Evolutionary conservation across 768 basidiomycete genomes (phyloP).

Genomic region (Mycena rosella): DNA sequence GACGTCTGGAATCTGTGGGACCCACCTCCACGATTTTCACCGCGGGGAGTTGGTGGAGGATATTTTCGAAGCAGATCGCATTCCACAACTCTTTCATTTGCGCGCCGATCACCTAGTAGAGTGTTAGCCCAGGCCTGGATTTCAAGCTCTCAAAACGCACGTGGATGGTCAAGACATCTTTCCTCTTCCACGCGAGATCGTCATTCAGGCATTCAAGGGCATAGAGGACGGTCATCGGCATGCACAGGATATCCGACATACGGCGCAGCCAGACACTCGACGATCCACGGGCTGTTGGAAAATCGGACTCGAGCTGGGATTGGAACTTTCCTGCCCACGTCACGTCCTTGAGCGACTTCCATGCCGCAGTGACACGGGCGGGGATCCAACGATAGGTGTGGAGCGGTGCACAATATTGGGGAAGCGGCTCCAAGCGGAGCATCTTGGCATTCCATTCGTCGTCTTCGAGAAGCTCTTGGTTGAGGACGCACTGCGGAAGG

Average conservation of each 20-base stretch:
- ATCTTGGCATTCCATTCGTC: constrained; percentile 2
- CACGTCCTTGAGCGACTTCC: not conserved
- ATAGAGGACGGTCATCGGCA: not conserved
- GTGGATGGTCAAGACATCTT: constrained; percentile 37
- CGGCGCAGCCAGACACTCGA: not conserved
- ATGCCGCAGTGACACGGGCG: not conserved
- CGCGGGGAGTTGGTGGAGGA: constrained; percentile 38
- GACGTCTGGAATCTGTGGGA: not conserved
- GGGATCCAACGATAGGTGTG: constrained; percentile 12
- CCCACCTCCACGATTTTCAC: constrained; percentile 34
- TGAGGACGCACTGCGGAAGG: constrained; percentile 47
- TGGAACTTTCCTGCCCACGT: not conserved
- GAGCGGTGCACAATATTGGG: not conserved
- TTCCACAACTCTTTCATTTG: constrained; percentile 23
- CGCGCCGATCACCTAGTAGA: constrained; percentile 36
- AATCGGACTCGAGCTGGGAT: not conserved
- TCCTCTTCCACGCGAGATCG: not conserved
- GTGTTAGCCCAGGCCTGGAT: too few species aligned
- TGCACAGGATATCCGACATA: not conserved
- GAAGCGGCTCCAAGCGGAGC: not conserved
- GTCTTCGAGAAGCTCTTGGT: constrained; percentile 43
- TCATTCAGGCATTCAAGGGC: not conserved
- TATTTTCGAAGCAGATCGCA: constrained; percentile 36
- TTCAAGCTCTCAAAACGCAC: constrained; percentile 31
- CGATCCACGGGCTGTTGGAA: not conserved